phyloP scores from a whole-genome alignment of 2,329 filamentous ascomycete species.

The Pseudomassariella vexata region DNA sequence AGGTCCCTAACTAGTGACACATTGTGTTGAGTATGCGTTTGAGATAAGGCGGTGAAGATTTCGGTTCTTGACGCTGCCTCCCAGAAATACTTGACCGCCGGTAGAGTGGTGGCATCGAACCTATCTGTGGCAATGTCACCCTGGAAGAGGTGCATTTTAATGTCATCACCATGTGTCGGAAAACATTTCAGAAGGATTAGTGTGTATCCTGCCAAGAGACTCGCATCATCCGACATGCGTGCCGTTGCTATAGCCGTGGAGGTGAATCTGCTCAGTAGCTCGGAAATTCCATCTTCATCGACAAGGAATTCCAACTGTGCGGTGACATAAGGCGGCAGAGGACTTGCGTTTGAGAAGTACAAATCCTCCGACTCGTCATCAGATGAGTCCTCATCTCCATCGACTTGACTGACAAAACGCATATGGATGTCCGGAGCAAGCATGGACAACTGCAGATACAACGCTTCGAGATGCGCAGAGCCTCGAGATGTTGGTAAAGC shows the following conservation, averaged over 20 bases:
- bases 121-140: constrained; percentile 51
- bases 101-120: constrained; percentile 36
- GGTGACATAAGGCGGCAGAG: constrained; percentile 52
- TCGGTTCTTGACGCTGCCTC: constrained; percentile 44
- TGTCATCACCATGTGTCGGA: constrained; percentile 74
- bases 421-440: constrained; percentile 46
- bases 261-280: constrained; percentile 42
- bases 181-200: constrained; percentile 83
- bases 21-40: constrained; percentile 21
- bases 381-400: constrained; percentile 29
- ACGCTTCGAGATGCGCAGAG: constrained; percentile 38
- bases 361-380: constrained; percentile 32
- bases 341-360: constrained; percentile 19
- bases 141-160: constrained; percentile 89
- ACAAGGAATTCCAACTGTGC: constrained; percentile 65
- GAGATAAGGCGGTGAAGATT: constrained; percentile 29
- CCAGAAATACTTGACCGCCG: constrained; percentile 84
- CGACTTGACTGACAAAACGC: constrained; percentile 24
- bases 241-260: constrained; percentile 24
- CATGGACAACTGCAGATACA: constrained; percentile 48
- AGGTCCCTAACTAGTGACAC: constrained; percentile 16
- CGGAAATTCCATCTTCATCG: constrained; percentile 67
- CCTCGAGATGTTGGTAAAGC: constrained; percentile 18
- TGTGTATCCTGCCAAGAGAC: constrained; percentile 77
- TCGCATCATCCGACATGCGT: constrained; percentile 52